Conservation (phyloP, 345 rosid genomes). For the Bruguiera gymnorhiza region DNA sequence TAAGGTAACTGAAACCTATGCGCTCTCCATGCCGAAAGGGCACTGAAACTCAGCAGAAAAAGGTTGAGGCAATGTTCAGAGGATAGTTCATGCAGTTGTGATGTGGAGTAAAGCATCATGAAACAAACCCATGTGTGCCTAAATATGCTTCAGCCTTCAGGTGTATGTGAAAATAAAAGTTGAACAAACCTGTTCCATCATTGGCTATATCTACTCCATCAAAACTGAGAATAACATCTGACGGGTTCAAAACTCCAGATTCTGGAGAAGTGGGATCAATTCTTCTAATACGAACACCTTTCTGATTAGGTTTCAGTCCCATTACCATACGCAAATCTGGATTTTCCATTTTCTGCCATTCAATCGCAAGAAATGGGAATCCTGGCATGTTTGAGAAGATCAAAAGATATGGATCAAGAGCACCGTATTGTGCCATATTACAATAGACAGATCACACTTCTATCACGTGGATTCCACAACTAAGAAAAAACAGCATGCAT, state of each 20-base stretch:
- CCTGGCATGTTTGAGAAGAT: slow-evolving; percentile 40
- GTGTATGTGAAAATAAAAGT: neutral
- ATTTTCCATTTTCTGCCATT: slow-evolving; percentile 99
- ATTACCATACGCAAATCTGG: slow-evolving; percentile 75
- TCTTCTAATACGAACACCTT: slow-evolving; percentile 93
- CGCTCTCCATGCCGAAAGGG: slow-evolving; percentile 96
- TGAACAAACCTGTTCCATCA: slow-evolving; percentile 83
- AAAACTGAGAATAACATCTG: slow-evolving; percentile 86
- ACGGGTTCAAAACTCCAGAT: slow-evolving; percentile 73
- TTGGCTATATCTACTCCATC: slow-evolving; percentile 85
- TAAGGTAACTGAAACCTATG: slow-evolving; percentile 89
- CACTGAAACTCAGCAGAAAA: slow-evolving; percentile 45
- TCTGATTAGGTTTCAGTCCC: slow-evolving; percentile 82
- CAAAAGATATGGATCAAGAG: neutral
- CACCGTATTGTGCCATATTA: neutral
- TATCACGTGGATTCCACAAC: neutral
- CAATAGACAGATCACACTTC: neutral
- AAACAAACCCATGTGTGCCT: neutral
- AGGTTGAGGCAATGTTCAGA: neutral
- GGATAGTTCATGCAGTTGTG: neutral
- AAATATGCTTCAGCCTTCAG: neutral
- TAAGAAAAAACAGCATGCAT: neutral
- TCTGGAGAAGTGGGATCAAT: slow-evolving; percentile 92
- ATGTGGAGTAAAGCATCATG: neutral
- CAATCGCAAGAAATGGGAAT: slow-evolving; percentile 87